phyloP scores from a whole-genome alignment of 164 flowering plant species.

The Taxillus chinensis region DNA sequence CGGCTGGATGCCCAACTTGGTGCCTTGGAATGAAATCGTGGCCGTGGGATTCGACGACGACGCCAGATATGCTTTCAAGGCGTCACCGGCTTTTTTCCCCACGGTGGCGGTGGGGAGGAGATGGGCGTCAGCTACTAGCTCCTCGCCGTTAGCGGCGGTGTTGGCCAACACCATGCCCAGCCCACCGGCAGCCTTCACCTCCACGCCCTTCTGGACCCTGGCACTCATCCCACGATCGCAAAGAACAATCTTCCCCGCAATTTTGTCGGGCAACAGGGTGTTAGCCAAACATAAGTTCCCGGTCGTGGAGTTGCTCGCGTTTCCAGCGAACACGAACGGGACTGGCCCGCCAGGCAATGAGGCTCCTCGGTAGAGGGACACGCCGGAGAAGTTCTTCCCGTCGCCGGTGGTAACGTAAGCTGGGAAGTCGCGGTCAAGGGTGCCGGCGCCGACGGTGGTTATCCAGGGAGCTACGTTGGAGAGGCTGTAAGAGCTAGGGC shows the following conservation, averaged over 20 bases:
- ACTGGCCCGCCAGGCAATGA: neutral
- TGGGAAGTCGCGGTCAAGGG: constrained; percentile 12
- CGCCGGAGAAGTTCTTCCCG: constrained; percentile 5
- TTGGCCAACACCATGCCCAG: neutral
- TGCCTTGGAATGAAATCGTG: constrained; percentile 13
- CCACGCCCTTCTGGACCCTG: constrained; percentile 1
- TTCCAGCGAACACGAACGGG: neutral
- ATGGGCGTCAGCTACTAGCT: constrained; percentile 15
- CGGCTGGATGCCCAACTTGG: constrained; percentile 13
- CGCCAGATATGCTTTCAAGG: constrained; percentile 5
- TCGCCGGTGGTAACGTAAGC: constrained; percentile 2
- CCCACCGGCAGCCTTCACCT: neutral
- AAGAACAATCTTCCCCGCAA: neutral
- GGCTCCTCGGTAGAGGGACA: constrained; percentile 6
- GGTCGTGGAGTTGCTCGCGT: neutral
- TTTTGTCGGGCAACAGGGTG: neutral
- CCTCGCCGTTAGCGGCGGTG: constrained; percentile 8
- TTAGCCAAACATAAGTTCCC: neutral
- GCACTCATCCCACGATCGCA: neutral
- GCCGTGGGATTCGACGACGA: constrained; percentile 12
- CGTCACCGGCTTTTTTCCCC: constrained; percentile 5
- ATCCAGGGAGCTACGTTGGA: constrained; percentile 16
- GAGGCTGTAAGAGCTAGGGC: constrained; percentile 1
- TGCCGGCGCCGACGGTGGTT: constrained; percentile 16
- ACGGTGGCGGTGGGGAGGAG: constrained; percentile 14